Evolutionary conservation across 2,329 filamentous ascomycete genomes (phyloP).

Genomic region (Atkinsonella hypoxylon): DNA sequence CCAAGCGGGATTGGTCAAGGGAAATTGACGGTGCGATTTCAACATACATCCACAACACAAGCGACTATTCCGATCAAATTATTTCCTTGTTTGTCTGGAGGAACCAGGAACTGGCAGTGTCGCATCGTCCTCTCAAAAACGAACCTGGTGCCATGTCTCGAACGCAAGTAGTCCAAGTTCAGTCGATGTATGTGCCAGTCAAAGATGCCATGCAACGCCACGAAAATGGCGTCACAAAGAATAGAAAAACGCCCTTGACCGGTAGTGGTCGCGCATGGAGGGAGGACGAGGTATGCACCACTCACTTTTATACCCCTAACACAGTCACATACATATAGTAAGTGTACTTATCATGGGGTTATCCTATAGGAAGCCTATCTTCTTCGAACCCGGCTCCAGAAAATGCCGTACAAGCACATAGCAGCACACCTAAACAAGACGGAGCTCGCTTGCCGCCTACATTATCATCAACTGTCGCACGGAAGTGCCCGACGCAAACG

Average conservation of each 20-base stretch:
- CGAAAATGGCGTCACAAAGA: slow-evolving; percentile 50
- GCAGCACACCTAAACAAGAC: slow-evolving; percentile 78
- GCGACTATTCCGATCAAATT: too few species aligned
- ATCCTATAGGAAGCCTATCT: slow-evolving; percentile 61
- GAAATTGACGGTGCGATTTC: neutral
- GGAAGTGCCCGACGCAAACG: slow-evolving; percentile 72
- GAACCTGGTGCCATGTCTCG: slow-evolving; percentile 32
- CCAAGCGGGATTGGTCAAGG: neutral
- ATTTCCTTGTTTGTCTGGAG: neutral
- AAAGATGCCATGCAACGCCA: slow-evolving; percentile 45
- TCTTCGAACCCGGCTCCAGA: slow-evolving; percentile 70
- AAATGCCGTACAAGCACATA: slow-evolving; percentile 88
- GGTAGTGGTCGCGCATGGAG: slow-evolving; percentile 74
- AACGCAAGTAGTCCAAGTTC: slow-evolving; percentile 32
- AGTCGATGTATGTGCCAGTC: slow-evolving; percentile 35
- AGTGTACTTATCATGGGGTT: neutral
- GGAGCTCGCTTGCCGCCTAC: slow-evolving; percentile 74
- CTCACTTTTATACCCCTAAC: neutral
- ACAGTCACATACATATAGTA: neutral
- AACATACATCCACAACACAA: neutral
- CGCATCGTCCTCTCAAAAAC: neutral
- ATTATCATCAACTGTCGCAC: slow-evolving; percentile 78
- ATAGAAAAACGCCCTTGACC: slow-evolving; percentile 55
- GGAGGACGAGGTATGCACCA: slow-evolving; percentile 60
- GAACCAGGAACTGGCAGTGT: too few species aligned